Conservation (phyloP, 495 filamentous ascomycete genomes). For the Thermochaetoides thermophila region DNA sequence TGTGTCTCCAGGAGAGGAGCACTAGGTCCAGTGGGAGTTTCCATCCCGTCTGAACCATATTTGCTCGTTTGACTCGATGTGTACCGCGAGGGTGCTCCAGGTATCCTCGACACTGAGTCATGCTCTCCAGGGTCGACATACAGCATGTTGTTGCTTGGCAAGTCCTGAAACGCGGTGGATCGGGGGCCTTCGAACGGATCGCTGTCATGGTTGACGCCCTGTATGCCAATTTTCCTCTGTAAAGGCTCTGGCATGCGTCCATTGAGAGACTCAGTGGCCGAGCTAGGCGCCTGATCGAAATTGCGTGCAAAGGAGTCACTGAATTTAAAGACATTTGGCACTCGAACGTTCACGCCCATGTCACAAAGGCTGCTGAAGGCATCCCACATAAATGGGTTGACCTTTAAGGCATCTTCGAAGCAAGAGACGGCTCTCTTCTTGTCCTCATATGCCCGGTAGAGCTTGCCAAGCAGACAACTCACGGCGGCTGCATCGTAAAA, state of each 20-base stretch:
- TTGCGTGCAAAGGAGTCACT: conserved; percentile 32
- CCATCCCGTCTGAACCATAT: conserved; percentile 19
- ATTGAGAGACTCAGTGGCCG: conserved; percentile 15
- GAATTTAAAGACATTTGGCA: conserved; percentile 74
- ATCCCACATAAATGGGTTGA: conserved; percentile 97
- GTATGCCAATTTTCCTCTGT: conserved; percentile 21
- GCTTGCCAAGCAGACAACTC: conserved; percentile 67
- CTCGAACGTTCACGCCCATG: conserved; percentile 58
- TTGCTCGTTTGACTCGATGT: conserved; percentile 9
- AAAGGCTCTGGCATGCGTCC: conserved; percentile 21
- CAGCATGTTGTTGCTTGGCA: conserved; percentile 18
- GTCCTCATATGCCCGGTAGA: conserved; percentile 70
- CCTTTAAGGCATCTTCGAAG: conserved; percentile 75
- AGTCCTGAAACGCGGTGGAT: conserved; percentile 21
- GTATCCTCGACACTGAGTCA: conserved; percentile 28
- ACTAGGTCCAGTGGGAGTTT: conserved; percentile 23
- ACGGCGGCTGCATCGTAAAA: conserved; percentile 75
- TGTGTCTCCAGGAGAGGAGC: conserved; percentile 18
- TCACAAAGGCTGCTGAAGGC: conserved; percentile 63
- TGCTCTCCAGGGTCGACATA: conserved; percentile 23
- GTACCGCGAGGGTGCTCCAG: conserved; percentile 22
- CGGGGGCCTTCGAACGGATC: conserved; percentile 32
- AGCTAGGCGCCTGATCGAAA: conserved; percentile 19
- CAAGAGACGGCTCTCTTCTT: conserved; percentile 63
- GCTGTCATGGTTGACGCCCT: conserved; percentile 21